A percentile compares a stretch with the other conserved stretches of the same genome.
phyloP scores from a whole-genome alignment of 371 early-diverging fungal genomes.

The Lichtheimia hyalospora region DNA sequence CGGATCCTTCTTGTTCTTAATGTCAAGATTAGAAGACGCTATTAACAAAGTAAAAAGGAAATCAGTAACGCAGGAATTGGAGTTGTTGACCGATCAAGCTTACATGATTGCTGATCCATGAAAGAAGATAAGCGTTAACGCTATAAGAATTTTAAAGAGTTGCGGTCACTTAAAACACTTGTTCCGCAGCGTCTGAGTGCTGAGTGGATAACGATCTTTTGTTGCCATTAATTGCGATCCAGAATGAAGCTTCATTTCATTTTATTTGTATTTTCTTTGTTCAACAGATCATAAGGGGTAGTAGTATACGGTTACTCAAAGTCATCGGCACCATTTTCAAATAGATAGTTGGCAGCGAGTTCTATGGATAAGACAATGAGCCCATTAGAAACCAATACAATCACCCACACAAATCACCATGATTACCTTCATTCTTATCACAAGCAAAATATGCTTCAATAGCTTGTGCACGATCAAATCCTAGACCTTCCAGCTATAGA shows the following conservation, averaged over 20 bases:
- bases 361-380: constrained; percentile 41
- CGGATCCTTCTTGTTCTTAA: constrained; percentile 19
- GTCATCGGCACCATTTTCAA: constrained; percentile 71
- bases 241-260: background rate
- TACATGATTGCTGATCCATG: constrained; percentile 17
- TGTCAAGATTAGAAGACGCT: constrained; percentile 14
- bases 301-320: constrained; percentile 16
- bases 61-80: background rate
- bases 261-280: background rate
- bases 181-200: no score
- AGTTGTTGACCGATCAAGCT: background rate
- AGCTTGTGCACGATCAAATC: constrained; percentile 80
- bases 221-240: no score
- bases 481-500: constrained; percentile 79
- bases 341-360: constrained; percentile 94
- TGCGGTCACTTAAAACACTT: no score
- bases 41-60: background rate
- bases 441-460: constrained; percentile 96
- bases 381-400: no score
- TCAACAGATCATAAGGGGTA: background rate
- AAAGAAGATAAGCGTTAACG: constrained; percentile 2
- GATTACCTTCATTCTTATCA: constrained; percentile 89
- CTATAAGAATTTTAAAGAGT: no score
- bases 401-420: background rate
- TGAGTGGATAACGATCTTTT: no score